phyloP scores from a whole-genome alignment of 2,329 filamentous ascomycete genomes.

The Ustulina deusta region DNA sequence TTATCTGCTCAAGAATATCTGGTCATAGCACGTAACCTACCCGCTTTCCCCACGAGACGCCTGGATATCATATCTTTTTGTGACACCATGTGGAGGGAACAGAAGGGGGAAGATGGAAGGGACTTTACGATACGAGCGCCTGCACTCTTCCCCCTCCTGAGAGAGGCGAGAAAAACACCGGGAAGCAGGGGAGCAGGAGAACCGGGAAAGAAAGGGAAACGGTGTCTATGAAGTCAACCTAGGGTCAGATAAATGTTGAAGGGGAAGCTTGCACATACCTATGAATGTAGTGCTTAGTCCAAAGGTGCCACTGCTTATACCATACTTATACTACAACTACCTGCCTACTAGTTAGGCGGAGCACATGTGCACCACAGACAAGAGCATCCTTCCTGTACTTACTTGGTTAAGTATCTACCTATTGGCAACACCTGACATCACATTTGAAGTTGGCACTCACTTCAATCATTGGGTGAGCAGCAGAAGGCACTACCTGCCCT shows the following conservation, averaged over 20 bases:
- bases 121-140: neutral
- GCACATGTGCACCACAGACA: too few relatives aligned
- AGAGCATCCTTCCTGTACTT: neutral
- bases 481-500: neutral
- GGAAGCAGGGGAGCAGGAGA: neutral
- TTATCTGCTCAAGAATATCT: neutral
- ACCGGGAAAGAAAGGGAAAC: too few relatives aligned
- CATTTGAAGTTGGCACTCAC: neutral
- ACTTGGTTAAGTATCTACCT: neutral
- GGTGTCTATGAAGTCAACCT: neutral
- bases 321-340: too few relatives aligned
- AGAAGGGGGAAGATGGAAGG: neutral
- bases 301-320: conserved; percentile 1
- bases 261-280: neutral
- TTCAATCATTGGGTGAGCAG: neutral
- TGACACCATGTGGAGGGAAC: neutral
- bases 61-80: neutral
- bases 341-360: too few relatives aligned
- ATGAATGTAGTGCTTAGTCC: neutral
- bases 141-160: neutral
- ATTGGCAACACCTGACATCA: neutral
- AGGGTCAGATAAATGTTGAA: neutral
- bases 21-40: neutral
- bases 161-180: neutral
- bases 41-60: neutral